Conservation (phyloP, 371 early-diverging fungal species). For the Fennellomyces sp. region DNA sequence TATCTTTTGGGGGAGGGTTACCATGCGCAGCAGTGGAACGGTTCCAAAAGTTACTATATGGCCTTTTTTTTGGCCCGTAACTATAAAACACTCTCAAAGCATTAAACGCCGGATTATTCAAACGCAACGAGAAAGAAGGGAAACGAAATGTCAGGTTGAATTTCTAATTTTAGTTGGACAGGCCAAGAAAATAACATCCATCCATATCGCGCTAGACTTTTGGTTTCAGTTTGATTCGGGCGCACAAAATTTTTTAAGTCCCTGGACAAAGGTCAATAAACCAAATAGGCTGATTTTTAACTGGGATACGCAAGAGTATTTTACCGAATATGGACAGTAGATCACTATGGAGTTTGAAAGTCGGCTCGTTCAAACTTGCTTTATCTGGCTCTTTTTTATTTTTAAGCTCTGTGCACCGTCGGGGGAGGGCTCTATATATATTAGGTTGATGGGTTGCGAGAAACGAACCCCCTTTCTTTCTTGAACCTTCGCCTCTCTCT, state of each 20-base stretch:
- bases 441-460: background rate
- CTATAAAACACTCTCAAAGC: no score
- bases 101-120: background rate
- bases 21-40: no score
- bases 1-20: background rate
- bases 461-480: background rate
- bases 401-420: constrained; percentile 6
- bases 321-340: background rate
- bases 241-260: background rate
- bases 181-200: background rate
- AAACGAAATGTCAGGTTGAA: constrained; percentile 1
- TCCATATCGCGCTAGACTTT: background rate
- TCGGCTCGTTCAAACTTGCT: constrained; percentile 6
- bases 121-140: background rate
- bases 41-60: no score
- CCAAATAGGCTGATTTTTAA: constrained; percentile 1
- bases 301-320: background rate
- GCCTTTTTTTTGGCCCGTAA: no score
- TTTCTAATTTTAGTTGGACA: constrained; percentile 1
- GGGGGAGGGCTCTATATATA: background rate
- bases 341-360: background rate
- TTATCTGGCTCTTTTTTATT: constrained; percentile 8
- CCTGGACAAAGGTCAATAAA: background rate
- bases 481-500: constrained; percentile 1
- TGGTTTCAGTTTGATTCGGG: constrained; percentile 12